phyloP scores from a whole-genome alignment of 768 basidiomycete species.

The Hirschioporus abietinus region DNA sequence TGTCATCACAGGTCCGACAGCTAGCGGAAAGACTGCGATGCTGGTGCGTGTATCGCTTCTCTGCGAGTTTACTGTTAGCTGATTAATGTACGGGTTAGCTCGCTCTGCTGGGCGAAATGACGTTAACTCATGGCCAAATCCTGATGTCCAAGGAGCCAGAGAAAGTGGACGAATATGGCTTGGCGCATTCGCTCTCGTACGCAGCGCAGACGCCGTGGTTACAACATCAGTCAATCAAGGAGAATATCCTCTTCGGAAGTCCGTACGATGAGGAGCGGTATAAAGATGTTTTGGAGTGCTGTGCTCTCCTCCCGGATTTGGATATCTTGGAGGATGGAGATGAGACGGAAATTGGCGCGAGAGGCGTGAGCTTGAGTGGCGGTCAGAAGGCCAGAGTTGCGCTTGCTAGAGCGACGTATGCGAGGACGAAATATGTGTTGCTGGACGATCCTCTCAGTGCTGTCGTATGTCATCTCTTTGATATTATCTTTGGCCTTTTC shows the following conservation, averaged over 20 bases:
- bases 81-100: slow-evolving; percentile 32
- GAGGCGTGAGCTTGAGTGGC: slow-evolving; percentile 72
- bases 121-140: slow-evolving; percentile 44
- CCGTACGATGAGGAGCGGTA: slow-evolving; percentile 65
- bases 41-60: slow-evolving; percentile 35
- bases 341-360: slow-evolving; percentile 74
- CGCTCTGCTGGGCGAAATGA: slow-evolving; percentile 72
- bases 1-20: slow-evolving; percentile 73
- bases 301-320: slow-evolving; percentile 78
- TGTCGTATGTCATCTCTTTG: slow-evolving; percentile 44
- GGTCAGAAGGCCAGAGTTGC: slow-evolving; percentile 86
- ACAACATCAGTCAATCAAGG: slow-evolving; percentile 43
- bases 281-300: slow-evolving; percentile 71
- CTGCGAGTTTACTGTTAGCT: background rate
- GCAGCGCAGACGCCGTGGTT: slow-evolving; percentile 47
- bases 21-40: slow-evolving; percentile 77
- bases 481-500: background rate
- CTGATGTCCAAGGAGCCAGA: slow-evolving; percentile 63
- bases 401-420: slow-evolving; percentile 78
- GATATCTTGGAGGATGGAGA: slow-evolving; percentile 85
- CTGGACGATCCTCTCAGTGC: slow-evolving; percentile 81
- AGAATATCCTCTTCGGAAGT: slow-evolving; percentile 58
- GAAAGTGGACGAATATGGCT: slow-evolving; percentile 52
- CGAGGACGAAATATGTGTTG: slow-evolving; percentile 58
- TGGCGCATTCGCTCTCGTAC: slow-evolving; percentile 45